Conservation (phyloP, 1,284 basidiomycete genomes). For the Ceratobasidium sp. region DNA sequence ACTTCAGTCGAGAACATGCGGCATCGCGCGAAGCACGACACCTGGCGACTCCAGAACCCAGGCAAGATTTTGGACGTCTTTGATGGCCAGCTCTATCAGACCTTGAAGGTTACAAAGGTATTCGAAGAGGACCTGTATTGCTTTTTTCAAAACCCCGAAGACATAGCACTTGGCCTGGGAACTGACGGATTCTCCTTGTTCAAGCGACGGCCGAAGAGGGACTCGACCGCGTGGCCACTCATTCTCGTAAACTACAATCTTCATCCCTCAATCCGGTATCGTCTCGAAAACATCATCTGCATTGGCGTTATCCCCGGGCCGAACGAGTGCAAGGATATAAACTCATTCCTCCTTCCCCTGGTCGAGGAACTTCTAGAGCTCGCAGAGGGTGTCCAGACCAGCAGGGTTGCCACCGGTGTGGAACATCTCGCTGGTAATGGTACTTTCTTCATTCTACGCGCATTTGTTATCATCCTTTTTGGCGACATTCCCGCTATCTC, state of each 20-base stretch:
- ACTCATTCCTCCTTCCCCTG: slow-evolving; percentile 45
- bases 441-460: slow-evolving; percentile 39
- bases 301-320: slow-evolving; percentile 46
- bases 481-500: slow-evolving; percentile 45
- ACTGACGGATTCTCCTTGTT: slow-evolving; percentile 35
- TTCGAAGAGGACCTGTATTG: neutral
- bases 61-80: neutral
- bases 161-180: slow-evolving; percentile 16
- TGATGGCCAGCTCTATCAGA: neutral
- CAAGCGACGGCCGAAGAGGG: neutral
- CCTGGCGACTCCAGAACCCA: neutral
- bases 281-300: slow-evolving; percentile 32
- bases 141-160: slow-evolving; percentile 26
- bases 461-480: slow-evolving; percentile 40
- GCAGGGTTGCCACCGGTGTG: neutral
- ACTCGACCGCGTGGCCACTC: slow-evolving; percentile 28
- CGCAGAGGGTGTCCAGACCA: slow-evolving; percentile 27
- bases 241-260: slow-evolving; percentile 39
- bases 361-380: slow-evolving; percentile 38
- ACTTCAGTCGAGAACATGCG: neutral
- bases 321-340: slow-evolving; percentile 41
- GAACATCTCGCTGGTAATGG: neutral
- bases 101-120: neutral
- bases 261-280: neutral
- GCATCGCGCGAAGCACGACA: neutral